These are phyloP conservation scores for Sporothrix euskadiensis DNA, from an alignment of 2,329 filamentous ascomycete species.

Conservation along the genomic window DNA sequence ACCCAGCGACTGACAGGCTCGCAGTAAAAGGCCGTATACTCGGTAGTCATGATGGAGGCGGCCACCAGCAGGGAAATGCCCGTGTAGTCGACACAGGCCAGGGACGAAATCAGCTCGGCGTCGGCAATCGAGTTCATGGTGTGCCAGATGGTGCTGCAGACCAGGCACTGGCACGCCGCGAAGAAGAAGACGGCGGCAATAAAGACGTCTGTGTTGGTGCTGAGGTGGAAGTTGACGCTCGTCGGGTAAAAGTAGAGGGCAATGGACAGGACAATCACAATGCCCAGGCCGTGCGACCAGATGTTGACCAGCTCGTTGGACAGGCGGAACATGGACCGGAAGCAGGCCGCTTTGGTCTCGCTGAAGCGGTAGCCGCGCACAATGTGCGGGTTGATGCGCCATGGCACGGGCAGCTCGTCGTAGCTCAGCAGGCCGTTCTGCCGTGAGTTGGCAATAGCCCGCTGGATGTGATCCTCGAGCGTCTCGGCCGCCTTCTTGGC, in stretches of 20 bases:
- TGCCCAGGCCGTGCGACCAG: constrained; percentile 89
- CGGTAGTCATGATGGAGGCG: constrained; percentile 94
- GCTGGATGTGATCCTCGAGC: constrained; percentile 80
- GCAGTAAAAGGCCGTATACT: constrained; percentile 99
- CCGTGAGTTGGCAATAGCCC: constrained; percentile 71
- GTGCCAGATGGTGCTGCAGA: constrained; percentile 96
- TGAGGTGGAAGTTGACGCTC: constrained; percentile 80
- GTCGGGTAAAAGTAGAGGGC: constrained; percentile 96
- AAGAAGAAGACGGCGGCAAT: constrained; percentile 96
- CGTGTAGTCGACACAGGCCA: constrained; percentile 97
- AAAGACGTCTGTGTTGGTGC: constrained; percentile 83
- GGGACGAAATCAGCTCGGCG: constrained; percentile 84
- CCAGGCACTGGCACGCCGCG: constrained; percentile 88
- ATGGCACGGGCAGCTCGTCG: constrained; percentile 85
- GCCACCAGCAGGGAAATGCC: constrained; percentile 94
- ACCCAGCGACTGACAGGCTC: constrained; percentile 82
- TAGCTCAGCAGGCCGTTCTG: constrained; percentile 84
- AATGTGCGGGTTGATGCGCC: constrained; percentile 95
- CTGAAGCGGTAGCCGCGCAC: constrained; percentile 88
- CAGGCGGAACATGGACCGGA: constrained; percentile 77
- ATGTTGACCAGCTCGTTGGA: constrained; percentile 98
- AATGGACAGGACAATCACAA: constrained; percentile 82
- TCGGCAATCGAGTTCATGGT: constrained; percentile 98
- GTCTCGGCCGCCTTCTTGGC: constrained; percentile 80
- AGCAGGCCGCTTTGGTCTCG: constrained; percentile 85